Base-by-base conservation (phyloP, 2,329 filamentous ascomycete genomes). In the Sporothrix luriei region DNA sequence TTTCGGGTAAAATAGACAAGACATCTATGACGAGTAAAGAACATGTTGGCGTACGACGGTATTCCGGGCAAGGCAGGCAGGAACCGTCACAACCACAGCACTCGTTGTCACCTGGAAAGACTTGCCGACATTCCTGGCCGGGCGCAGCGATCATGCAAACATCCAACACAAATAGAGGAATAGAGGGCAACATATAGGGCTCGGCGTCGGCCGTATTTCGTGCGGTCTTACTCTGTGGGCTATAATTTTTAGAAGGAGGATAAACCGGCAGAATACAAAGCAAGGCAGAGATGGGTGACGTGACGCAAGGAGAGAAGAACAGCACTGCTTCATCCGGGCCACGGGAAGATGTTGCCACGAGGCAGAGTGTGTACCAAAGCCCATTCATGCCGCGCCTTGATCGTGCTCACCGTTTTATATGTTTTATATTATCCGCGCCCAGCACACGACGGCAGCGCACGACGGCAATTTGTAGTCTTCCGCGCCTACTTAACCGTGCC, bases 111-210 rank as follows among this genome's bases (percentile, higher is more conserved):
- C n/a, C 38, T 43, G 43, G 61, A 24, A n/a, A 29, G 6, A 33
- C 46, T 65, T 65, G 62, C 46, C 62, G 62, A 65, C 7, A 14
- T 65, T 65, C 62, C 62, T 65, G 24, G 62, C 33, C n/a, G 11
- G 38, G 21, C 38, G 16, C 24, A 64, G 16, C 43, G 16, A 49
- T 33, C 40, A 48, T 48, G 16, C 24, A n/a, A 64, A 21, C 16
- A 6, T 33, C 33, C 33, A 33, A 33, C 33, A 33, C 33, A 33
- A n/a, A n/a, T n/a, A n/a, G n/a, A n/a, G n/a, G 33, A 33, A 64
- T 49, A 64, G 9, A 13, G 7, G 38, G 38, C n/a, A 62, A 26
- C 3, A 33, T 64, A 26, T 19, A 62, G 24, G 21, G 59, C 59
- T 29, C 43, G 21, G 59, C 21, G 1, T 19, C 21, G 59, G 59